These are phyloP conservation scores for Corrigiola litoralis DNA, from an alignment of 179 eudicot species.

Conservation along the genomic window DNA sequence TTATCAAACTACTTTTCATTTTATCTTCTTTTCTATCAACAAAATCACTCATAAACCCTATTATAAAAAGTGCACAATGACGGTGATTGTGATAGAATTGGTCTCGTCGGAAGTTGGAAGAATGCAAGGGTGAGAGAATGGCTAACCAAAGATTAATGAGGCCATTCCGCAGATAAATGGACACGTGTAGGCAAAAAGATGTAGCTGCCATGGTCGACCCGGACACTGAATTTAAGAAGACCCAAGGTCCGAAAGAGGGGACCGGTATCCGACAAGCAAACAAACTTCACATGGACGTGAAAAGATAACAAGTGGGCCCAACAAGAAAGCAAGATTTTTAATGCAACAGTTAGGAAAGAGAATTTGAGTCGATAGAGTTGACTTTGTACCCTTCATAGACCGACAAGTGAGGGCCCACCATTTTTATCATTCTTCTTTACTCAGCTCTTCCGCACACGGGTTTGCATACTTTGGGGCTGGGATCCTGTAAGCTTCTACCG, in stretches of 20 bases:
- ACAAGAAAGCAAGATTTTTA: background rate
- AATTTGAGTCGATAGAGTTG: conserved; percentile 9
- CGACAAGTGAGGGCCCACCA: conserved; percentile 15
- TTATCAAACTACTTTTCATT: too few species aligned
- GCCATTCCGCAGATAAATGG: too few species aligned
- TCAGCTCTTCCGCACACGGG: conserved; percentile 13
- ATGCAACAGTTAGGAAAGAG: background rate
- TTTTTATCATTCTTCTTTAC: background rate
- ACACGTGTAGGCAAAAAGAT: too few species aligned
- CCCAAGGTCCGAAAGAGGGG: conserved; percentile 5
- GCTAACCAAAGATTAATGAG: too few species aligned
- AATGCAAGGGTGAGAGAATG: too few species aligned
- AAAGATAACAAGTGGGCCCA: conserved; percentile 13
- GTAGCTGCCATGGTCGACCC: background rate
- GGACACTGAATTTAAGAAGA: conserved; percentile 11
- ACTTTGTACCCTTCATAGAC: conserved; percentile 9
- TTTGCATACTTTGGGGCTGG: background rate
- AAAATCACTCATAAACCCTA: too few species aligned
- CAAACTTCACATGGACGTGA: conserved; percentile 16
- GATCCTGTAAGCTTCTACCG: background rate
- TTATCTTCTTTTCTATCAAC: too few species aligned
- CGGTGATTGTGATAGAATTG: too few species aligned
- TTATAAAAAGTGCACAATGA: too few species aligned
- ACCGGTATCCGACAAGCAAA: conserved; percentile 17
- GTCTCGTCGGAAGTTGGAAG: too few species aligned